Conservation (phyloP, 495 filamentous ascomycete species). For the Trichoderma reesei region DNA sequence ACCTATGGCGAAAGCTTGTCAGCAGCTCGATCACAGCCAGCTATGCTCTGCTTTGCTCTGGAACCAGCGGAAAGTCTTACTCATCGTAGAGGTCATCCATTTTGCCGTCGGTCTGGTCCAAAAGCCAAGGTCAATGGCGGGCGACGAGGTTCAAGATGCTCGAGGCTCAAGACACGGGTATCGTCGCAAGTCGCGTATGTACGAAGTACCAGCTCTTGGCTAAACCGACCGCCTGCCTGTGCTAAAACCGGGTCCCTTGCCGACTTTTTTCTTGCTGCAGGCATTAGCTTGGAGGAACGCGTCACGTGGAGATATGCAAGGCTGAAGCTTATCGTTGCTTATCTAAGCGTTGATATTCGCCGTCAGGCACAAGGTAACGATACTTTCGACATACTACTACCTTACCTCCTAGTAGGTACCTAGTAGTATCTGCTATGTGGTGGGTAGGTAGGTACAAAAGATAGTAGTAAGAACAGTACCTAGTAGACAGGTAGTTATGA, state of each 20-base stretch:
- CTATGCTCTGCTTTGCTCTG: neutral
- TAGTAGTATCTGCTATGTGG: too few species aligned
- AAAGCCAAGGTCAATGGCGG: slow-evolving; percentile 5
- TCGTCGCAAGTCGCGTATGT: slow-evolving; percentile 7
- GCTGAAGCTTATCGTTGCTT: slow-evolving; percentile 10
- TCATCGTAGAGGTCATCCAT: slow-evolving; percentile 86
- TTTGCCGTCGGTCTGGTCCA: slow-evolving; percentile 16
- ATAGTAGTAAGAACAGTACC: too few species aligned
- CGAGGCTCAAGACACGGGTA: slow-evolving; percentile 5
- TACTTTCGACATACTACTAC: too few species aligned
- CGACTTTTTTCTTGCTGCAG: neutral
- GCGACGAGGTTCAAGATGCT: neutral
- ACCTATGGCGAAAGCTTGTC: slow-evolving; percentile 45
- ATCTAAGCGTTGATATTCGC: neutral
- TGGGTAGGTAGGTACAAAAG: too few species aligned
- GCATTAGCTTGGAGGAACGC: neutral
- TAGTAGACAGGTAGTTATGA: too few species aligned
- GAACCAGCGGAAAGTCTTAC: slow-evolving; percentile 33
- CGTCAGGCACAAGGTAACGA: too few species aligned
- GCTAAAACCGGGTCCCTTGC: neutral
- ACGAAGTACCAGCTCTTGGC: neutral
- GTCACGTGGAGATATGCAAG: slow-evolving; percentile 13
- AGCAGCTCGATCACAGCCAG: slow-evolving; percentile 6
- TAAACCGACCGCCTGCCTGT: neutral
- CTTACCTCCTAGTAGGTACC: too few species aligned